These are phyloP conservation scores for Sanguinoderma infundibulare DNA, from an alignment of 1,284 basidiomycete species.

Conservation along the genomic window DNA sequence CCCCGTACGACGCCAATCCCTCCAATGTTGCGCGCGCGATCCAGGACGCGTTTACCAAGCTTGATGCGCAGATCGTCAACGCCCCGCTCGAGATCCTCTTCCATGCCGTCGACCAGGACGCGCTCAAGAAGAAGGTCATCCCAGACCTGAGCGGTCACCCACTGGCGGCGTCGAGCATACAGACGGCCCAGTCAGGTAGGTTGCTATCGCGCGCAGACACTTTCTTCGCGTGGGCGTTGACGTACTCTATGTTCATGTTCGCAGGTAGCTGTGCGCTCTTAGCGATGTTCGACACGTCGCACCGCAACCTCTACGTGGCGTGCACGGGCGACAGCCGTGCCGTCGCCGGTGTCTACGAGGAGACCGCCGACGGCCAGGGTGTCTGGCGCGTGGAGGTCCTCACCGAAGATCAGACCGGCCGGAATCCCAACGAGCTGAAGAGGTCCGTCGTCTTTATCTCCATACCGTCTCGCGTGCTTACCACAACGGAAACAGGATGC, in stretches of 20 bases:
- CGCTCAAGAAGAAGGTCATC: constrained; percentile 49
- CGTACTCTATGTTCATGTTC: background rate
- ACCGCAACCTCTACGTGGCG: constrained; percentile 86
- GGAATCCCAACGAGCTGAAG: constrained; percentile 82
- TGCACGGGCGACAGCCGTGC: constrained; percentile 95
- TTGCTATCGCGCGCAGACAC: background rate
- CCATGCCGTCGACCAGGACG: constrained; percentile 54
- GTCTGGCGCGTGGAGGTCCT: constrained; percentile 91
- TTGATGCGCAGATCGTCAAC: constrained; percentile 81
- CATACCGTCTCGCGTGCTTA: background rate
- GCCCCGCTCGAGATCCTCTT: constrained; percentile 79
- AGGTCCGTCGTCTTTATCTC: constrained; percentile 48
- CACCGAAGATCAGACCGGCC: constrained; percentile 94
- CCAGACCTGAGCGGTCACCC: constrained; percentile 77
- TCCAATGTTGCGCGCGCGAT: constrained; percentile 72
- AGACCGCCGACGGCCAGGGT: constrained; percentile 57
- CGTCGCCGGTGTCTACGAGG: constrained; percentile 92
- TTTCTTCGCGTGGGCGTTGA: too few relatives aligned
- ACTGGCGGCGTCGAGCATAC: constrained; percentile 70
- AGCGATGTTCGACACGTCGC: constrained; percentile 83
- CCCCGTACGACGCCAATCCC: constrained; percentile 58
- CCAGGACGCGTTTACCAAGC: constrained; percentile 75
- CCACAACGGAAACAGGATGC: constrained; percentile 61
- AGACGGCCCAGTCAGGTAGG: constrained; percentile 78
- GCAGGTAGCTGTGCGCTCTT: constrained; percentile 89